Evolutionary conservation across 352 stramenopile species (phyloP), one percentile per base, ranked within the genome.

Genomic region (Pythium rishiriense): DNA sequence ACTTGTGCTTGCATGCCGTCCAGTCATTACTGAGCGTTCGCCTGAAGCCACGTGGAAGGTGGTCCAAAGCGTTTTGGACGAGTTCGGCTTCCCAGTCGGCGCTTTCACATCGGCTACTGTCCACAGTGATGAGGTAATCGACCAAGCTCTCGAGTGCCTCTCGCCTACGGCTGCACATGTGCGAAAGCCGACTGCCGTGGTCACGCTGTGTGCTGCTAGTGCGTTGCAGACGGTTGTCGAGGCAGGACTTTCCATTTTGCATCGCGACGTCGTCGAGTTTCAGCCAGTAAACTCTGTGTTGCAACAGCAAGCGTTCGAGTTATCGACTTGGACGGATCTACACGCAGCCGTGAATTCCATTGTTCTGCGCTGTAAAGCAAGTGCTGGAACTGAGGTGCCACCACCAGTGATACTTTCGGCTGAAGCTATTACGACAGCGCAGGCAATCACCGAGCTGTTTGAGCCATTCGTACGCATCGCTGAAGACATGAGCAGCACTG

Each of bases 401-500:
- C 24, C 45, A 3, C 2, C 48, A 15, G 26, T 28, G 5, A 12
- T 14, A 2, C 33, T 42, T 19, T 55, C 48, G 7, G 6, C 17
- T 17, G 29, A 52, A 12, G 43, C 45, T 12, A 19, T 62, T 21
- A 12, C 26, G 54, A 43, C 28, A 7, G 54, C 42, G 1, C 41
- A 62, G 41, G 45, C 19, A 1, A 6, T 55, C 14, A 25, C 28
- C 17, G 33, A 31, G 17, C 42, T 62, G 17, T 35, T 68, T 1
- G 61, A 56, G 17, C 61, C 61, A 14, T 61, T 62, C 39, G 52
- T 48, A 21, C 61, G 61, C 21, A 52, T 68, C 9, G 52, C 61
- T 0, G 41, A 68, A 11, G 61, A 68, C 9, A 46, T 68, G 24
- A 62, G 42, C 31, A 17, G 25, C 4, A 29, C 61, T 4, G 51